These are phyloP conservation scores for Rosellinia necatrix DNA, from an alignment of 2,329 filamentous ascomycete species.

Conservation along the genomic window DNA sequence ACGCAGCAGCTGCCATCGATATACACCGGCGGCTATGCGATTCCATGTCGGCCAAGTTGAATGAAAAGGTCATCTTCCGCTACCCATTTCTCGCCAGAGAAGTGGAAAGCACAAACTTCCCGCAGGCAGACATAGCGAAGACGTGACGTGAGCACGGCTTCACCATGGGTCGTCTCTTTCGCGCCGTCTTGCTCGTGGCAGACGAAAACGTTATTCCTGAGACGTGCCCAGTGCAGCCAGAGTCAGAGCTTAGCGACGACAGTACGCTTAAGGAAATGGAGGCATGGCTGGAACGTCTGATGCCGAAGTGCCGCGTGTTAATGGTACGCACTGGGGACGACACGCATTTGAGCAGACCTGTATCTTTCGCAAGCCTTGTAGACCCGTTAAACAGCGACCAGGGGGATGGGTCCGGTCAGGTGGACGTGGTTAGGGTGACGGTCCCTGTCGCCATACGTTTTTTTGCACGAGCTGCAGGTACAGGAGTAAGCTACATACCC, in stretches of 20 bases:
- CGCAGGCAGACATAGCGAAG: conserved; percentile 25
- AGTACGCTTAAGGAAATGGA: conserved; percentile 20
- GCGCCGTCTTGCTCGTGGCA: conserved; percentile 25
- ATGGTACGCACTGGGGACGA: conserved; percentile 26
- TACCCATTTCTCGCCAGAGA: conserved; percentile 20
- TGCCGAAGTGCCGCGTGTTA: conserved; percentile 26
- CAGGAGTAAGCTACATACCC: conserved; percentile 25
- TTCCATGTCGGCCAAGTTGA: conserved; percentile 23
- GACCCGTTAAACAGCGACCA: conserved; percentile 26
- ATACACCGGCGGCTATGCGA: conserved; percentile 26
- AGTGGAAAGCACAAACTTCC: conserved; percentile 23
- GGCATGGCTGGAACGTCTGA: conserved; percentile 25
- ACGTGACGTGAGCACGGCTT: conserved; percentile 27
- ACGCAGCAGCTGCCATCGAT: conserved; percentile 25
- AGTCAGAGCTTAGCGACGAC: conserved; percentile 16
- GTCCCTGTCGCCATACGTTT: conserved; percentile 28
- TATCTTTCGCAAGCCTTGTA: conserved; percentile 28
- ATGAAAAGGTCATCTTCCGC: conserved; percentile 25
- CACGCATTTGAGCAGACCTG: conserved; percentile 25
- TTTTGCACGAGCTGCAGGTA: conserved; percentile 27
- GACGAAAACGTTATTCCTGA: conserved; percentile 27
- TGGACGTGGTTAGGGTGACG: conserved; percentile 26
- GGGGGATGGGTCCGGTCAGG: conserved; percentile 23
- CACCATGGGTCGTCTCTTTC: conserved; percentile 26
- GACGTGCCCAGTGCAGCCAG: conserved; percentile 21